These are phyloP conservation scores for Knoxia roxburghii DNA, from an alignment of 257 asterid species.

Conservation along the genomic window DNA sequence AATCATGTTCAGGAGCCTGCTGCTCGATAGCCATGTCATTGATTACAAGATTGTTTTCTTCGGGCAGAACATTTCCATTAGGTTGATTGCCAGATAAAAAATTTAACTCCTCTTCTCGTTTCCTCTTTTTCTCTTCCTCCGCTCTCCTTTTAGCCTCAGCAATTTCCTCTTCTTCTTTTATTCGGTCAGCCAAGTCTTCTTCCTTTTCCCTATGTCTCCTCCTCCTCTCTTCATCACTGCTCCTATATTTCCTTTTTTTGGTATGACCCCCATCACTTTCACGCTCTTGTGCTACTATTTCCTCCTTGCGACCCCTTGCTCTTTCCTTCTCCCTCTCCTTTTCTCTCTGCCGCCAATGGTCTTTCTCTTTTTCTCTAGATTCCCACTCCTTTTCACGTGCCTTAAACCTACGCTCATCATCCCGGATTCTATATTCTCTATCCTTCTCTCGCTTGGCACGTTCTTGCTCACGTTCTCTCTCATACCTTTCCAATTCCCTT, in stretches of 20 bases:
- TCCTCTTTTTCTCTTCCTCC: conserved; percentile 61
- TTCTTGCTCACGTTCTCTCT: conserved; percentile 91
- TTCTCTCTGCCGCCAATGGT: conserved; percentile 84
- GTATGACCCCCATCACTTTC: conserved; percentile 76
- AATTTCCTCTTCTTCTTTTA: conserved; percentile 82
- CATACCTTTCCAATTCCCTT: conserved; percentile 87
- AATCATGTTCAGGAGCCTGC: conserved; percentile 35
- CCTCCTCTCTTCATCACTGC: conserved; percentile 81
- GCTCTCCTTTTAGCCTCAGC: conserved; percentile 66
- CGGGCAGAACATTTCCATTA: conserved; percentile 39
- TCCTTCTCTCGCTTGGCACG: conserved; percentile 96
- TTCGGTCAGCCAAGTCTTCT: conserved; percentile 76
- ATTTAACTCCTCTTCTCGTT: conserved; percentile 49
- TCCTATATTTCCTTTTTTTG: conserved; percentile 76
- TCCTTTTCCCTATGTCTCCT: conserved; percentile 85
- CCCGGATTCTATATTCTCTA: conserved; percentile 82
- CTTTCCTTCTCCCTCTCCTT: conserved; percentile 85
- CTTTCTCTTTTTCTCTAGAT: conserved; percentile 88
- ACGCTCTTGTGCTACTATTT: conserved; percentile 70
- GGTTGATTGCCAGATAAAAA: conserved; percentile 33
- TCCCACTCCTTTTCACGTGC: conserved; percentile 97
- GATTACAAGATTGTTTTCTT: conserved; percentile 36
- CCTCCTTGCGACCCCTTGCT: conserved; percentile 86
- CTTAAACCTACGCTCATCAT: conserved; percentile 92
- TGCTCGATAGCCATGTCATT: conserved; percentile 35